Evolutionary conservation across 352 stramenopile genomes (phyloP), one percentile per base, ranked within the genome.

Genomic region (Pythium phragmiticola): DNA sequence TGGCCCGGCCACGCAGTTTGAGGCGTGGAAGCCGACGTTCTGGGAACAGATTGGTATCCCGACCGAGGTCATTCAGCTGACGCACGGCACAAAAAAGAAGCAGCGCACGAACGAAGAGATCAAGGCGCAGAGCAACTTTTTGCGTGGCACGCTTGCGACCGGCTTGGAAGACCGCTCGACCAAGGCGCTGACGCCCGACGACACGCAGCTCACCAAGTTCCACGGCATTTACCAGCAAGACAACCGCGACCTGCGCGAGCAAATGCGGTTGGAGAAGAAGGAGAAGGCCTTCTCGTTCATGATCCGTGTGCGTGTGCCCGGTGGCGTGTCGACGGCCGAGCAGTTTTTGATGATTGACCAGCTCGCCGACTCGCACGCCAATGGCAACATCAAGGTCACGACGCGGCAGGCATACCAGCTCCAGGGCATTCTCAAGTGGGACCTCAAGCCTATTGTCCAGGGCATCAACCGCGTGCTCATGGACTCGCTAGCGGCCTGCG

Each of bases 171-270:
- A 95, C 68, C 69, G 69, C 30, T 86, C 82, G 28, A 93, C 86
- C 37, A 89, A 89, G 69, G 79, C 81, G 56, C 72, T 95, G 41
- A 55, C 69, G 26, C 47, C 81, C 13, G 84, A 92, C 26, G 84
- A 92, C 53, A 89, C 77, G 33, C 84, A 94, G 72, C 69, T 95
- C 33, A 92, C 82, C 43, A 99, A 99, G 78, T 99, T 99, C 78
- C 96, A 99, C 72, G 96, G 96, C 34, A 98, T 97, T 53, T 99
- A 99, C 78, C 91, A 98, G 85, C 96, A 99, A 77, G 96, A 98
- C 61, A 84, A 99, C 77, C 89, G 97, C 51, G 94, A 98, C 21
- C 57, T 88, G 59, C 80, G 82, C 41, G 80, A 91, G 55, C 78
- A 89, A 63, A 91, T 89, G 80, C 80, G 82, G 33, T 61, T 83